Base-by-base conservation (phyloP, 2,329 filamentous ascomycete species). In the Fonsecaea nubica region DNA sequence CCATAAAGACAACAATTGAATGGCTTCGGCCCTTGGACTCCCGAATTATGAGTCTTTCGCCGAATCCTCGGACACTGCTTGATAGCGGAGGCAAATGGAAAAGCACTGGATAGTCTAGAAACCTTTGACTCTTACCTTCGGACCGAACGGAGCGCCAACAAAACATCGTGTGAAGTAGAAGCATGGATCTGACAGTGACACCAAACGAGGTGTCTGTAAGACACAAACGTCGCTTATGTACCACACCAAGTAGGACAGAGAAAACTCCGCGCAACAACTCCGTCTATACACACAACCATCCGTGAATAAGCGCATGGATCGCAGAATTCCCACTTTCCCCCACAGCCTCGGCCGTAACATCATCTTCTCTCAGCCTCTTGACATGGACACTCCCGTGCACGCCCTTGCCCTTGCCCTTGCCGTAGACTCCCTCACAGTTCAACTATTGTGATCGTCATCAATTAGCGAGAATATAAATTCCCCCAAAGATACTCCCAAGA, bases 1-100 rank as follows among this genome's bases (percentile, higher is more conserved):
- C 65, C 66, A 32, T 71, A 61, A 21, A 40, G n/a, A 21, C n/a
- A 38, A 32, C 12, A 35, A 35, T 21, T 7, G 21, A 48, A 25
- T 25, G 15, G 33, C 55, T 30, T 30, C 35, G 4, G 48, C 25
- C 5, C 42, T 13, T 30, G 45, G 45, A 50, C 6, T 50, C 18
- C 45, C 18, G 18, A 10, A 50, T 12, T 13, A n/a, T n/a, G 9
- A 48, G 42, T 48, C 42, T 10, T 10, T 21, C 18, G 18, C n/a
- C 18, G 21, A 48, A 9, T 50, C 8, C 45, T 30, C 8, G 45
- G 45, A 50, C 45, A 25, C 18, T 25, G 8, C 45, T 5, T 13
- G 45, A 30, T 30, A 10, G 45, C 45, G 10, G 45, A 50, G 45
- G 45, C 45, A 50, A 25, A 5, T 3, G 18, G 21, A 4, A 13